Evolutionary conservation across 2,329 filamentous ascomycete species (phyloP).

Genomic region (Colletotrichum destructivum): DNA sequence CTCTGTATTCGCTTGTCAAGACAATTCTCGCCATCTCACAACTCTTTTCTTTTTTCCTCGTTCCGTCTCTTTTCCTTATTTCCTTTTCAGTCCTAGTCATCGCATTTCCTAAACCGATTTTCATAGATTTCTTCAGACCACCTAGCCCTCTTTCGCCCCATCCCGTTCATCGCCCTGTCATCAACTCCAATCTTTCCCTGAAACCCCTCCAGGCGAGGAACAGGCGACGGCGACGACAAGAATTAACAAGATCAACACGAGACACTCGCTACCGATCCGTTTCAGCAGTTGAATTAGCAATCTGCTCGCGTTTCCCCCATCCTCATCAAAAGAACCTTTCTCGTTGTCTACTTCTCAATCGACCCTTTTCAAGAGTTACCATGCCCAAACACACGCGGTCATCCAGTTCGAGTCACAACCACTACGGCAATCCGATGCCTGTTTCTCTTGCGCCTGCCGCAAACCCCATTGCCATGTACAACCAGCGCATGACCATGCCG

Average conservation of each 20-base stretch:
- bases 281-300: slow-evolving; percentile 40
- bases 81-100: slow-evolving; percentile 43
- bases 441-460: slow-evolving; percentile 58
- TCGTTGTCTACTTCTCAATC: slow-evolving; percentile 41
- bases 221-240: neutral
- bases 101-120: slow-evolving; percentile 39
- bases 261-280: slow-evolving; percentile 27
- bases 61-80: slow-evolving; percentile 45
- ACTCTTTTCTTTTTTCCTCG: slow-evolving; percentile 47
- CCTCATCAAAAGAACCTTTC: slow-evolving; percentile 37
- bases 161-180: neutral
- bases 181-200: slow-evolving; percentile 9
- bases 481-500: slow-evolving; percentile 57
- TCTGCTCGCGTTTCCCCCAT: slow-evolving; percentile 37
- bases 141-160: slow-evolving; percentile 34
- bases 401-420: slow-evolving; percentile 55
- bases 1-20: slow-evolving; percentile 44
- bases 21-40: slow-evolving; percentile 43
- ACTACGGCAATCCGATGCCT: slow-evolving; percentile 55
- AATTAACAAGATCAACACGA: slow-evolving; percentile 10
- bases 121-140: slow-evolving; percentile 31
- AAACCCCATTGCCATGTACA: slow-evolving; percentile 58
- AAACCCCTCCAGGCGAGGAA: slow-evolving; percentile 43
- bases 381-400: slow-evolving; percentile 64
- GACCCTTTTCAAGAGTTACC: slow-evolving; percentile 45